These are phyloP conservation scores for Diplogelasinospora grovesii DNA, from an alignment of 495 filamentous ascomycete genomes.

Conservation along the genomic window DNA sequence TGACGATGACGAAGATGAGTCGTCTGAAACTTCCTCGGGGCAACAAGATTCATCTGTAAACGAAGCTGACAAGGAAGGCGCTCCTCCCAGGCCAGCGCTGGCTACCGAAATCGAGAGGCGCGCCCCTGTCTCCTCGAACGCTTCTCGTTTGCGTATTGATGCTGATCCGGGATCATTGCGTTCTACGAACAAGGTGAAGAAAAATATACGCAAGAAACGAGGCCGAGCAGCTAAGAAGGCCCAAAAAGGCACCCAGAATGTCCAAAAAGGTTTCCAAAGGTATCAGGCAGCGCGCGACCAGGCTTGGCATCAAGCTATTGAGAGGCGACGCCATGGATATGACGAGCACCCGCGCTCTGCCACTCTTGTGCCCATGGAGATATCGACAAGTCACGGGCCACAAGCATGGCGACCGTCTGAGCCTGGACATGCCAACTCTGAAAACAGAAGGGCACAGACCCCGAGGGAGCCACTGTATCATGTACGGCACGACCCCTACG, in stretches of 20 bases:
- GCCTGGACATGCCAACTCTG: not conserved
- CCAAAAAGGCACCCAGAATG: conserved; percentile 13
- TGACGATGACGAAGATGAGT: conserved; percentile 17
- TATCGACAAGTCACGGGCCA: conserved; percentile 5
- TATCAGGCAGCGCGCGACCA: conserved; percentile 32
- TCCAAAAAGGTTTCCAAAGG: conserved; percentile 30
- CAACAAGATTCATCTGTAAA: conserved; percentile 2
- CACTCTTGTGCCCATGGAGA: conserved; percentile 1
- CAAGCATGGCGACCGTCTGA: conserved; percentile 6
- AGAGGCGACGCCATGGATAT: conserved; percentile 17
- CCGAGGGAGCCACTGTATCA: conserved; percentile 2
- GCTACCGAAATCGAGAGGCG: not conserved
- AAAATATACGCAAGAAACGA: conserved; percentile 15
- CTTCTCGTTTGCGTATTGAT: too few species aligned
- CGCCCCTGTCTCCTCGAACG: too few species aligned
- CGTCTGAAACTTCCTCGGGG: conserved; percentile 13
- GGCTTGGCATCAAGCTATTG: conserved; percentile 27
- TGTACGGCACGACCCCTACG: conserved; percentile 1
- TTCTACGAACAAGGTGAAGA: conserved; percentile 14
- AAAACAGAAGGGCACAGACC: not conserved
- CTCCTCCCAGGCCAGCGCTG: not conserved
- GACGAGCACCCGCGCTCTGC: conserved; percentile 3
- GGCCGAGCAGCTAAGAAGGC: conserved; percentile 6
- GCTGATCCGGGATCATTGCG: too few species aligned
- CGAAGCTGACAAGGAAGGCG: too few species aligned